Evolutionary conservation across 2,329 filamentous ascomycete genomes (phyloP).

Genomic region (Malbranchea zuffiana): DNA sequence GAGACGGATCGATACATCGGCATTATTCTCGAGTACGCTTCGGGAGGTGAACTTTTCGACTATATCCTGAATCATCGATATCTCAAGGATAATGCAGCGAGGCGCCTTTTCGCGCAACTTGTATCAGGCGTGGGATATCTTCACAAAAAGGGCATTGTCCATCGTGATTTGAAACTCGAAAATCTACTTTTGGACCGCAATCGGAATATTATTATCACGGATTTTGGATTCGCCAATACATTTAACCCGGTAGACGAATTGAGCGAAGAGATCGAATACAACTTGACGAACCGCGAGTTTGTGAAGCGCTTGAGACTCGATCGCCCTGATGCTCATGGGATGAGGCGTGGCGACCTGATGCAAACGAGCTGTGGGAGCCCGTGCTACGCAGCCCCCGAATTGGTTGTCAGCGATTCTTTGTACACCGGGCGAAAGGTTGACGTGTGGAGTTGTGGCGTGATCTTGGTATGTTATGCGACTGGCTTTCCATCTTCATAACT

Average conservation of each 20-base stretch:
- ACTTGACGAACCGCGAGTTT: slow-evolving; percentile 74
- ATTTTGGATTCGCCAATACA: slow-evolving; percentile 97
- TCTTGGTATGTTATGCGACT: slow-evolving; percentile 57
- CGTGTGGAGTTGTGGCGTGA: slow-evolving; percentile 98
- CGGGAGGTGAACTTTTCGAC: slow-evolving; percentile 93
- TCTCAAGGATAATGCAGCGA: slow-evolving; percentile 82
- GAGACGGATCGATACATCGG: slow-evolving; percentile 95
- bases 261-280: slow-evolving; percentile 78
- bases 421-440: slow-evolving; percentile 98
- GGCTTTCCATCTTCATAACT: slow-evolving; percentile 8
- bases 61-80: slow-evolving; percentile 97
- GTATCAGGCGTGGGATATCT: slow-evolving; percentile 94
- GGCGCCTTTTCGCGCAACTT: slow-evolving; percentile 85
- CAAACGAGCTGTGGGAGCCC: slow-evolving; percentile 97
- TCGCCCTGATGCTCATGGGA: slow-evolving; percentile 60
- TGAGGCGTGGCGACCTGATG: slow-evolving; percentile 87
- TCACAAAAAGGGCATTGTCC: slow-evolving; percentile 97
- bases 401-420: slow-evolving; percentile 92
- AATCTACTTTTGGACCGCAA: slow-evolving; percentile 92
- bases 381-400: slow-evolving; percentile 91
- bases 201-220: slow-evolving; percentile 98
- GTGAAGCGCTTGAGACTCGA: slow-evolving; percentile 82
- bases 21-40: slow-evolving; percentile 96
- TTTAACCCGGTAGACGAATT: slow-evolving; percentile 85
- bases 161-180: slow-evolving; percentile 91